Percentiles rank a stretch among this genome's conserved stretches.
Conservation (phyloP, 495 filamentous ascomycete genomes). For the Letharia lupina region DNA sequence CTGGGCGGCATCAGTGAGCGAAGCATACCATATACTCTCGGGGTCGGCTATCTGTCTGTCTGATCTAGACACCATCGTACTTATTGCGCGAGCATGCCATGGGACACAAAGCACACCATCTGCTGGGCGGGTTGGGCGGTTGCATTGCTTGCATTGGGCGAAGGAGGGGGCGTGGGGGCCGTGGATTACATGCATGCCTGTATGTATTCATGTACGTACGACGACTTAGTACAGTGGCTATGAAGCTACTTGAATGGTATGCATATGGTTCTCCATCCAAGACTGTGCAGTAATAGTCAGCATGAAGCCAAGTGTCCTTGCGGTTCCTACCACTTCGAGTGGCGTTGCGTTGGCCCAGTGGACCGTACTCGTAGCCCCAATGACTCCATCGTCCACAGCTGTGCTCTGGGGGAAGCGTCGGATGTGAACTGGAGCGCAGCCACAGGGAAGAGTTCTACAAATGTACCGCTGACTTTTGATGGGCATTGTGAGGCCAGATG, state of each 20-base stretch:
- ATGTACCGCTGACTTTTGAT: too few species aligned
- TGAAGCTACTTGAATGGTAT: not conserved
- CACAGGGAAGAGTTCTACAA: too few species aligned
- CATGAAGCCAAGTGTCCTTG: too few species aligned
- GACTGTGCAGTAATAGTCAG: too few species aligned
- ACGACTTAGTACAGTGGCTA: not conserved
- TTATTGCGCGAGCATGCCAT: not conserved
- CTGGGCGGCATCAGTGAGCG: not conserved
- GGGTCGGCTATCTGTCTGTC: not conserved
- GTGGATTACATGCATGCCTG: not conserved
- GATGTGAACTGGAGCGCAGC: too few species aligned
- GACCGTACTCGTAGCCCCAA: too few species aligned
- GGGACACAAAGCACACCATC: not conserved
- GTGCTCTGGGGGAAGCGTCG: too few species aligned
- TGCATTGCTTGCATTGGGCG: not conserved
- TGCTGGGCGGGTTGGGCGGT: not conserved
- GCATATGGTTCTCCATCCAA: not conserved
- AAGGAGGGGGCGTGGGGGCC: not conserved
- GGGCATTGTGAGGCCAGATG: too few species aligned
- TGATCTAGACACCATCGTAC: not conserved
- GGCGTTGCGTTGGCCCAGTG: too few species aligned
- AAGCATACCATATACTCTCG: slow-evolving; percentile 1
- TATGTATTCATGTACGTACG: not conserved
- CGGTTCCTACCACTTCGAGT: too few species aligned
- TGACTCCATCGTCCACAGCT: too few species aligned